A percentile compares a stretch with the other conserved stretches of the same genome.
Conservation (phyloP, 192 early-diverging fungal species). For the Spinellus fusiger region DNA sequence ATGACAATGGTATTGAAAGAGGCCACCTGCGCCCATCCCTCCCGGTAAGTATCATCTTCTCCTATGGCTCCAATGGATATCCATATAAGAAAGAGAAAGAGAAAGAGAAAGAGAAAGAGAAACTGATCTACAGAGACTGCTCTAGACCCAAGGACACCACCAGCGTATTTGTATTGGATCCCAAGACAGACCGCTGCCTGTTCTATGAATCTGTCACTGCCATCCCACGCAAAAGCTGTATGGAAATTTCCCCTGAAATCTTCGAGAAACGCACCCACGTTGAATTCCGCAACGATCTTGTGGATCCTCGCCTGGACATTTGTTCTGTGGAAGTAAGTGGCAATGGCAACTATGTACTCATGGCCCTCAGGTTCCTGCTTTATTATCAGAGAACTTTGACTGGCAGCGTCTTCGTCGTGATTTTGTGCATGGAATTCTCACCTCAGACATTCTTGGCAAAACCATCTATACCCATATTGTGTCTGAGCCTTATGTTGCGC, state of each 20-base stretch:
- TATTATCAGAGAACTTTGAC: constrained; percentile 98
- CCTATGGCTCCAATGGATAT: no score
- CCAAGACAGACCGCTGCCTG: constrained; percentile 68
- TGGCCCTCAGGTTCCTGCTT: constrained; percentile 59
- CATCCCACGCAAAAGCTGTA: constrained; percentile 50
- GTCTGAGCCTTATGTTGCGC: constrained; percentile 58
- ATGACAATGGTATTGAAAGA: constrained; percentile 93
- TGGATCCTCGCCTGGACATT: constrained; percentile 90
- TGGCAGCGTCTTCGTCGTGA: constrained; percentile 86
- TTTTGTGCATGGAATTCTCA: constrained; percentile 87
- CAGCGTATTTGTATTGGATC: constrained; percentile 83
- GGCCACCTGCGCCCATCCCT: constrained; percentile 50
- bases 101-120: background rate
- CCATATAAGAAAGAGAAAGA: no score
- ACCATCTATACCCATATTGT: constrained; percentile 83
- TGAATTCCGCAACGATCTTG: constrained; percentile 83
- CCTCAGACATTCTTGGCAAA: constrained; percentile 80
- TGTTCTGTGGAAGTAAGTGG: constrained; percentile 75
- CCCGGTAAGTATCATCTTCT: constrained; percentile 14
- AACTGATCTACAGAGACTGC: background rate
- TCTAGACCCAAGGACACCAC: constrained; percentile 58
- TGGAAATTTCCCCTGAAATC: constrained; percentile 54
- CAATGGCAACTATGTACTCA: background rate
- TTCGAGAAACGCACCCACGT: constrained; percentile 64
- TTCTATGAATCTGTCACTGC: constrained; percentile 65